These are phyloP conservation scores for Lomentospora prolificans DNA, from an alignment of 2,329 filamentous ascomycete genomes.

Conservation along the genomic window DNA sequence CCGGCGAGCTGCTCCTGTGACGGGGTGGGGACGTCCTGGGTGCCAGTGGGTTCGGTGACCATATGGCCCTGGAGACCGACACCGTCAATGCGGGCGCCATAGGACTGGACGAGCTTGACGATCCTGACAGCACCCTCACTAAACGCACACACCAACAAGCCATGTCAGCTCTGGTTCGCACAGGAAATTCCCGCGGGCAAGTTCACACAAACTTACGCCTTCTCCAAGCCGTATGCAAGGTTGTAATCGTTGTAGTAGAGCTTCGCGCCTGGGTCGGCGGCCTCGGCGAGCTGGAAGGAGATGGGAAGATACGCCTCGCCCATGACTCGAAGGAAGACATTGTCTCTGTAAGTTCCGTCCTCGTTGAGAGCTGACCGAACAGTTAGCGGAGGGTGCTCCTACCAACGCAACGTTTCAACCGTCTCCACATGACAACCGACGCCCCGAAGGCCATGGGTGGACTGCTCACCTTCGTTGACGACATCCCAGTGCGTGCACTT, in stretches of 20 bases:
- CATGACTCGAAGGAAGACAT: conserved; percentile 35
- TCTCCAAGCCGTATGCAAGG: conserved; percentile 30
- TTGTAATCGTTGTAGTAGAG: conserved; percentile 46
- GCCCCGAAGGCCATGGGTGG: not conserved
- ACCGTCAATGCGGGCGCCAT: conserved; percentile 37
- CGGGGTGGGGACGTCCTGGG: conserved; percentile 22
- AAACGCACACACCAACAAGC: not conserved
- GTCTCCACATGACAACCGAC: not conserved
- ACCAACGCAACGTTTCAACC: no score
- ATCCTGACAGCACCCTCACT: conserved; percentile 20
- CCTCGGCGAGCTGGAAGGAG: conserved; percentile 36
- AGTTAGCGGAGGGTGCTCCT: not conserved
- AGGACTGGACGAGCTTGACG: conserved; percentile 20
- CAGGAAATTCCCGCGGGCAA: not conserved
- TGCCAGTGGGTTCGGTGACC: conserved; percentile 26
- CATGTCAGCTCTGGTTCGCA: not conserved
- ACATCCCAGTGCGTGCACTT: conserved; percentile 44
- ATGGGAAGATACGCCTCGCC: conserved; percentile 40
- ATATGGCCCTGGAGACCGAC: conserved; percentile 42
- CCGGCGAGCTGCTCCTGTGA: conserved; percentile 17
- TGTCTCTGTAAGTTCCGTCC: conserved; percentile 33
- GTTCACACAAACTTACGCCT: conserved; percentile 15
- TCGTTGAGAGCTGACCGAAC: conserved; percentile 30
- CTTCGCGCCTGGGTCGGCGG: conserved; percentile 34
- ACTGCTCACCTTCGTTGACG: conserved; percentile 33